Base-by-base conservation (phyloP, 352 stramenopile species). In the Globisporangium perplexum region DNA sequence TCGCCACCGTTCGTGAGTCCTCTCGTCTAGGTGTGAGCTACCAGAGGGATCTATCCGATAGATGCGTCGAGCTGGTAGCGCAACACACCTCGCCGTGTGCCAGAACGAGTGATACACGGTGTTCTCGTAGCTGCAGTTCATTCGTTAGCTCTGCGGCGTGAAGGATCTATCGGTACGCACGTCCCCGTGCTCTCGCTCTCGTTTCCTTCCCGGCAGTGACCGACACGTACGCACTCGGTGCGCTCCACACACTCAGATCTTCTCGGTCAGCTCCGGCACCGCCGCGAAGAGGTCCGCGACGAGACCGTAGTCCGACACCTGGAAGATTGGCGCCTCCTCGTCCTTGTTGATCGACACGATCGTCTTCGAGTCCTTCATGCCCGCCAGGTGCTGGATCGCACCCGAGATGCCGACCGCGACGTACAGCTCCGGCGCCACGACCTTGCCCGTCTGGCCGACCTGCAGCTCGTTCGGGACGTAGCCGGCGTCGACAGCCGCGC, bases 261-360 rank as follows among this genome's bases (percentile, higher is more conserved):
- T 99, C 60, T 98, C 83, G 7, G 94, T 98, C 56, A 99, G 75
- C 72, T 99, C 96, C 3, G 97, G 97, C 36, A 99, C 88, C 52
- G 81, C 93, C 28, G 88, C 88, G 75, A 99, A 99, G 44, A 99
- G 83, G 77, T 99, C 97, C 39, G 75, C 95, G n/a, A 98, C 93
- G 20, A 99, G 77, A 31, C 97, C 97, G 74, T 99, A 99, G 86
- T 99, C 97, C 26, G 96, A 90, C 33, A 99, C 96, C 68, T 98
- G 88, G 79, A 99, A 99, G 72, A 99, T 99, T 33, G 97, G 97
- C 10, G 97, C 97, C 60, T 99, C 97, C 38, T 96, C 86, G 83
- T 99, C 97, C 77, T 99, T 99, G 77, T 99, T 99, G 72, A 99
- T 99, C 38, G 96, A 95, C 31, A 99, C 97, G 68, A 99, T 99